Conservation (phyloP, 2,329 filamentous ascomycete species). For the Pseudopyrenochaeta lycopersici region DNA sequence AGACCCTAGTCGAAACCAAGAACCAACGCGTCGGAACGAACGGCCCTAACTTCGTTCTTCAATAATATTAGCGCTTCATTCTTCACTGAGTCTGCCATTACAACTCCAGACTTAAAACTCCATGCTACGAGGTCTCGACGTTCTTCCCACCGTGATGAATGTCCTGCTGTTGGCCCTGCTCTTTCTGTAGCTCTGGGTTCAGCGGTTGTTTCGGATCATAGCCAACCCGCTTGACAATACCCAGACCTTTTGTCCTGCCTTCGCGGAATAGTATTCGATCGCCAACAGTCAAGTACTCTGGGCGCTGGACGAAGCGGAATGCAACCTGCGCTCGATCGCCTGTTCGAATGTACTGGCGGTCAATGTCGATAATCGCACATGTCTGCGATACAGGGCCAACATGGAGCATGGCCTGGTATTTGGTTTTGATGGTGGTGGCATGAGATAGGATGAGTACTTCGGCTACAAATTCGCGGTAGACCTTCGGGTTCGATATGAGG, state of each 20-base stretch:
- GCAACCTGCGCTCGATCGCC: constrained; percentile 94
- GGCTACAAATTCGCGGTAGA: constrained; percentile 64
- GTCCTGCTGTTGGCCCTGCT: constrained; percentile 29
- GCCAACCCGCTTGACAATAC: constrained; percentile 90
- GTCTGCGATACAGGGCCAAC: constrained; percentile 95
- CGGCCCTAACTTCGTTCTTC: not conserved
- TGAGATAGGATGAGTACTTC: constrained; percentile 94
- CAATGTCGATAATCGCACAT: constrained; percentile 96
- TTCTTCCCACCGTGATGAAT: constrained; percentile 18
- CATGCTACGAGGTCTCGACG: constrained; percentile 6
- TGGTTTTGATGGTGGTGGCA: constrained; percentile 94
- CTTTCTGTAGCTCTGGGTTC: constrained; percentile 38
- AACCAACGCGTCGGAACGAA: not conserved
- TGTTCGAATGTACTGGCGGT: constrained; percentile 92
- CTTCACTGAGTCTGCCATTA: not conserved
- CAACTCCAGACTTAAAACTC: not conserved
- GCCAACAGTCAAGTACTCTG: constrained; percentile 88
- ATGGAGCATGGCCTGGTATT: constrained; percentile 98
- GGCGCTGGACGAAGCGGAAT: constrained; percentile 92
- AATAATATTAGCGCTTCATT: not conserved
- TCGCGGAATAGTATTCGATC: constrained; percentile 93
- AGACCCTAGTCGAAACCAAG: not conserved
- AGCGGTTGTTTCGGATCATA: constrained; percentile 74
- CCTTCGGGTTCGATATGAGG: constrained; percentile 56
- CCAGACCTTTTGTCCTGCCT: constrained; percentile 91